Conservation (phyloP, 345 rosid species). For the Gossypium ekmanianum region DNA sequence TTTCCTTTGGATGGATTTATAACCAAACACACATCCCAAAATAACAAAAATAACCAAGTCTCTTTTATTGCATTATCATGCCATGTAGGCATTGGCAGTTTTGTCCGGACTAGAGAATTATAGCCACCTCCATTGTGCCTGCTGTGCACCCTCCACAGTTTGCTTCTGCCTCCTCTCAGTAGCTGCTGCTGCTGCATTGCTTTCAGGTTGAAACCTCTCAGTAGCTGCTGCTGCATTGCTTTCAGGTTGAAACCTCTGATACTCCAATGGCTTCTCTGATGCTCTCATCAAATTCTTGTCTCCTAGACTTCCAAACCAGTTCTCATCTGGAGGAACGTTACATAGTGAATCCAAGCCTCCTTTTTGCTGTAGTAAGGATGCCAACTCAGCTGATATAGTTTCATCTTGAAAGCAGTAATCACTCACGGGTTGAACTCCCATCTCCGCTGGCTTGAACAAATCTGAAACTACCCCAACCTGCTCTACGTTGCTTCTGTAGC, state of each 20-base stretch:
- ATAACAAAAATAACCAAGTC: background rate
- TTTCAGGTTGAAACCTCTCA: conserved; percentile 1
- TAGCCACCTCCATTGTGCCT: background rate
- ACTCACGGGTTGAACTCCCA: background rate
- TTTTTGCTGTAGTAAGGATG: background rate
- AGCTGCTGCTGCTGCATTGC: background rate
- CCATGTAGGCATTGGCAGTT: background rate
- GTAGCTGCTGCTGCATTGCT: background rate
- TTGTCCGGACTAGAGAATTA: background rate
- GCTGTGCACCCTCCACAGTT: background rate
- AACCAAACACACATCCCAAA: background rate
- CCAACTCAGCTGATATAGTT: background rate
- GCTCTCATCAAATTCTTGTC: background rate
- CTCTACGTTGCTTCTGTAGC: background rate
- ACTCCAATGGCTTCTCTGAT: background rate
- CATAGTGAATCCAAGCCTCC: background rate
- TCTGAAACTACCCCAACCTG: background rate
- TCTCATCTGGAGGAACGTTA: background rate
- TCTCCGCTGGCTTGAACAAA: background rate
- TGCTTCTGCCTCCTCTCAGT: conserved; percentile 7
- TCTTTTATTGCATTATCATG: background rate
- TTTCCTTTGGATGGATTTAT: background rate
- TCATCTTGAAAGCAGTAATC: background rate
- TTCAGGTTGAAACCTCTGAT: conserved; percentile 6
- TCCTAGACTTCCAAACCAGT: background rate